Evolutionary conservation across 805 yeast species (phyloP).

Genomic region (Myxozyma geophila): DNA sequence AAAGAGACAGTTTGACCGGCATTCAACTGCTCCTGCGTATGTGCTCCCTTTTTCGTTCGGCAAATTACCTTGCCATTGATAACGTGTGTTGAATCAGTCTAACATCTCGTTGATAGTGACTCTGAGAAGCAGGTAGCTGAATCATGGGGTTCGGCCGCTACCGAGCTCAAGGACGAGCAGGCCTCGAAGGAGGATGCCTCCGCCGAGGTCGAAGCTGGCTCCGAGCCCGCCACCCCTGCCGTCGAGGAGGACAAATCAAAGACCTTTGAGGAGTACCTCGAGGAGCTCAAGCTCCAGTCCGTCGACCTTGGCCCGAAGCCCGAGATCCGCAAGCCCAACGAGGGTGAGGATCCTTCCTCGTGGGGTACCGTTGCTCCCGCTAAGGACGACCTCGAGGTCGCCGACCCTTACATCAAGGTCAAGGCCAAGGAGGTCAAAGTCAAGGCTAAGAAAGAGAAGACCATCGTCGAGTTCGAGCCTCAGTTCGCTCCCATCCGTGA

Average conservation of each 20-base stretch:
- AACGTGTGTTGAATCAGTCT: not conserved
- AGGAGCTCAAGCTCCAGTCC: conserved; percentile 49
- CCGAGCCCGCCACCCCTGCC: conserved; percentile 48
- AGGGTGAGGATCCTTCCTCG: conserved; percentile 57
- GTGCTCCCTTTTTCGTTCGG: conserved; percentile 1
- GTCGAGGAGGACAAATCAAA: conserved; percentile 53
- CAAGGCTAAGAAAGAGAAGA: conserved; percentile 83
- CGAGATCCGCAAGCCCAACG: conserved; percentile 54
- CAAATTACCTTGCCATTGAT: not conserved
- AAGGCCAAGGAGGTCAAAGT: conserved; percentile 62
- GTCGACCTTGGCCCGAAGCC: conserved; percentile 38
- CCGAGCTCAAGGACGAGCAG: conserved; percentile 68
- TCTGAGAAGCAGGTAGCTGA: conserved; percentile 79
- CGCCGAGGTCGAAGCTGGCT: conserved; percentile 45
- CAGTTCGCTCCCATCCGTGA: conserved; percentile 30
- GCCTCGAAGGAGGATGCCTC: conserved; percentile 59
- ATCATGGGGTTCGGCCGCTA: conserved; percentile 68
- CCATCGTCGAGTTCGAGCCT: conserved; percentile 65
- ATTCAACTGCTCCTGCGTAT: conserved; percentile 49
- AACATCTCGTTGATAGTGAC: conserved; percentile 52
- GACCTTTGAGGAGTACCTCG: conserved; percentile 86
- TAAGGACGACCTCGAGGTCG: conserved; percentile 63
- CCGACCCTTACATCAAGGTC: conserved; percentile 54
- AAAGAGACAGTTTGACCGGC: conserved; percentile 64
- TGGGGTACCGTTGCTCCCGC: conserved; percentile 47